Conservation (phyloP, 306 rosid genomes). For the Trichosanthes cucumerina region DNA sequence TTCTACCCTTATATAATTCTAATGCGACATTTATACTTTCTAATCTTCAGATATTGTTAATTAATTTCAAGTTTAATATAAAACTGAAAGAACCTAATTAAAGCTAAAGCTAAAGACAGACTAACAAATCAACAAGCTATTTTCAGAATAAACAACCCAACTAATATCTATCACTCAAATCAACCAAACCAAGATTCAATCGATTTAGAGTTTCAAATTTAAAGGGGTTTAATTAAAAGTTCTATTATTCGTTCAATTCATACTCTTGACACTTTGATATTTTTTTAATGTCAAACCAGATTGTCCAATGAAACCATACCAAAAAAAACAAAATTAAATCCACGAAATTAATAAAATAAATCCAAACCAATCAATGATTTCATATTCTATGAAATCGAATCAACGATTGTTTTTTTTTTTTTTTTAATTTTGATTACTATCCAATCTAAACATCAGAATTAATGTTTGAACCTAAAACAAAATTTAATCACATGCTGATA, state of each 20-base stretch:
- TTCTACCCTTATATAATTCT: not conserved
- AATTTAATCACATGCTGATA: not conserved
- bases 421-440: not conserved
- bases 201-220: not conserved
- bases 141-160: not conserved
- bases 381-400: not conserved
- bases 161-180: not conserved
- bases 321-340: not conserved
- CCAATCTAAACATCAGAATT: not conserved
- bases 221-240: not conserved
- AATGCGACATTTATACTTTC: not conserved
- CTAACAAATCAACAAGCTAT: not conserved
- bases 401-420: not conserved
- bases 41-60: not conserved
- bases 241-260: not conserved
- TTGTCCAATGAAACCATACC: not conserved
- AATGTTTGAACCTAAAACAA: not conserved
- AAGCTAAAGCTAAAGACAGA: not conserved
- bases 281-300: not conserved
- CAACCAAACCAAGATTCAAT: not conserved
- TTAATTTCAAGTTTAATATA: not conserved
- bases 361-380: too few species aligned
- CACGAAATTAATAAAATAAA: not conserved
- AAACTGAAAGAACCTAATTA: not conserved
- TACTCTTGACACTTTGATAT: not conserved